Evolutionary conservation across 495 filamentous ascomycete genomes (phyloP).

Genomic region (Amphirosellinia nigrospora): DNA sequence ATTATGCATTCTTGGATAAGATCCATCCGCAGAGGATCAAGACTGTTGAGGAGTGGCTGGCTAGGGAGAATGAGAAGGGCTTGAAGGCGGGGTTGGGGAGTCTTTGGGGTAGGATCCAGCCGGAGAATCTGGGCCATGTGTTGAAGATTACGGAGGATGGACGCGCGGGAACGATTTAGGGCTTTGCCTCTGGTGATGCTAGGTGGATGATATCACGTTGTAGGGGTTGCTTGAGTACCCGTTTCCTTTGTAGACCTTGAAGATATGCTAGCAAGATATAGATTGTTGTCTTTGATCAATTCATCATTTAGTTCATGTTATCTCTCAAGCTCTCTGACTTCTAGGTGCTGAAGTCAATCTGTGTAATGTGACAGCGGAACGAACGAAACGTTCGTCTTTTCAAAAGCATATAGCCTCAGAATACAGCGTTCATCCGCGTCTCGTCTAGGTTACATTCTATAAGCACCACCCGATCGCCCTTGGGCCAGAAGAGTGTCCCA

Average conservation of each 20-base stretch:
- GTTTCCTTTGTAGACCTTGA: too few relatives aligned
- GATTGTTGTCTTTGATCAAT: too few relatives aligned
- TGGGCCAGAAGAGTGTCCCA: not conserved
- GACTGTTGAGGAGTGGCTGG: conserved; percentile 58
- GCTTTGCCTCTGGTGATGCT: not conserved
- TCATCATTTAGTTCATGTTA: not conserved
- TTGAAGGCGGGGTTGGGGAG: too few relatives aligned
- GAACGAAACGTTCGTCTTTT: too few relatives aligned
- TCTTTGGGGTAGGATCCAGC: conserved; percentile 45
- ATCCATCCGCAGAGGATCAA: conserved; percentile 58
- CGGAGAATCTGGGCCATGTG: conserved; percentile 36
- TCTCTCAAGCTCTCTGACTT: not conserved
- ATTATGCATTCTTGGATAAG: conserved; percentile 59
- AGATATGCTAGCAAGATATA: too few relatives aligned
- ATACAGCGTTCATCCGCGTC: not conserved
- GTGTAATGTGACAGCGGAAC: too few relatives aligned
- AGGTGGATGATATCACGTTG: too few relatives aligned
- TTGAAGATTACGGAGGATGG: conserved; percentile 46
- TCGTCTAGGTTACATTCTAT: conserved; percentile 11
- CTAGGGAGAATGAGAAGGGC: conserved; percentile 49
- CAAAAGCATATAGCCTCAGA: not conserved
- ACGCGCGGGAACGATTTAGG: conserved; percentile 42
- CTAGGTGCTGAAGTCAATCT: too few relatives aligned
- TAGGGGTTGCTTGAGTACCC: too few relatives aligned
- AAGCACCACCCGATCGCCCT: conserved; percentile 4